Evolutionary conservation across 345 rosid genomes (phyloP).

Genomic region (Boechera stricta): DNA sequence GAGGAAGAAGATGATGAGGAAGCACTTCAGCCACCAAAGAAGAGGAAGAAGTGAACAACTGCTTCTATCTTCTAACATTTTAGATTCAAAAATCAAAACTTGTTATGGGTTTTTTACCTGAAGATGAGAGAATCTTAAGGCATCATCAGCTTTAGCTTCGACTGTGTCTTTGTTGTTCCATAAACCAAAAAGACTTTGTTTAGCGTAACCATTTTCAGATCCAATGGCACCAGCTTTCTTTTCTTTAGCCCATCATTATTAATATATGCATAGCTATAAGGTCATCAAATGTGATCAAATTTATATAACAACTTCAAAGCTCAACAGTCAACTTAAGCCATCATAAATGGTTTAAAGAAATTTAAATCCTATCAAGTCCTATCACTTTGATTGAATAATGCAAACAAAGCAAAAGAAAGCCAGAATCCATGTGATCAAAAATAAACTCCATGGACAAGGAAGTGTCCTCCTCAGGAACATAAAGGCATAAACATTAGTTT

Average conservation of each 20-base stretch:
- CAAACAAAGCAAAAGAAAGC: not conserved
- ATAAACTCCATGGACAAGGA: no score
- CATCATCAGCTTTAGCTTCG: slow-evolving; percentile 28
- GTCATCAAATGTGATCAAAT: slow-evolving; percentile 10
- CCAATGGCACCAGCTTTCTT: slow-evolving; percentile 8
- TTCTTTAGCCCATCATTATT: not conserved
- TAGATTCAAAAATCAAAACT: slow-evolving; percentile 34
- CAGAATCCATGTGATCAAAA: not conserved
- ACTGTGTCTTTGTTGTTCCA: slow-evolving; percentile 28
- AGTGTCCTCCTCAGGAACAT: not conserved
- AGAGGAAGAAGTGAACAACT: slow-evolving; percentile 80
- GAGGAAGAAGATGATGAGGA: slow-evolving; percentile 84
- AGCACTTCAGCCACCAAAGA: slow-evolving; percentile 89
- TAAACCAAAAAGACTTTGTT: slow-evolving; percentile 28
- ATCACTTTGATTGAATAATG: slow-evolving; percentile 2
- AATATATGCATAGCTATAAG: not conserved
- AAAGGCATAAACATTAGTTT: not conserved
- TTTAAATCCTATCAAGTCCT: not conserved
- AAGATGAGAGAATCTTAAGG: slow-evolving; percentile 23
- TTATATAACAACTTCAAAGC: not conserved
- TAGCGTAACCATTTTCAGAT: slow-evolving; percentile 7
- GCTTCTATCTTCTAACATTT: slow-evolving; percentile 27
- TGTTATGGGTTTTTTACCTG: slow-evolving; percentile 29
- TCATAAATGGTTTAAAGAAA: not conserved
- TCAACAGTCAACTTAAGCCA: slow-evolving; percentile 5